Conservation (phyloP, 225 moss, liverwort and hornwort species). For the Antitrichia curtipendula region DNA sequence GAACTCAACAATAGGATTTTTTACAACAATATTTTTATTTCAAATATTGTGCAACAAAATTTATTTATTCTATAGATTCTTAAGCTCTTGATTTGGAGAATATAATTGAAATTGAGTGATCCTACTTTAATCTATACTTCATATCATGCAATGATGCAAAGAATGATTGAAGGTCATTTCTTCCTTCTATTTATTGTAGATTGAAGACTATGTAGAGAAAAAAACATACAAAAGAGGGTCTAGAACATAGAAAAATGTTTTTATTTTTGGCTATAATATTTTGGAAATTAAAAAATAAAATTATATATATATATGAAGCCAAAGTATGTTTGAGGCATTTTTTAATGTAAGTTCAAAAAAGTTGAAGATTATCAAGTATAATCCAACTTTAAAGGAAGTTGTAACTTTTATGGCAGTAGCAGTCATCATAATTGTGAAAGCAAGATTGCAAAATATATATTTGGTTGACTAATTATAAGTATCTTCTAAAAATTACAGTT, state of each 20-base stretch:
- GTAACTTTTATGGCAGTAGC: rapidly evolving
- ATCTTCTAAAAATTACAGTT: background rate
- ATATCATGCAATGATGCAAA: background rate
- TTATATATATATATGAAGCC: too few species aligned
- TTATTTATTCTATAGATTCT: too few species aligned
- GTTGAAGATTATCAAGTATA: background rate
- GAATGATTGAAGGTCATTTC: background rate
- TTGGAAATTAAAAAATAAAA: too few species aligned
- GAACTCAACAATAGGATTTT: background rate
- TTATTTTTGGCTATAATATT: background rate
- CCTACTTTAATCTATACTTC: too few species aligned
- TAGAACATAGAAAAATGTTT: background rate
- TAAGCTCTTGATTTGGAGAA: rapidly evolving
- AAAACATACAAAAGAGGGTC: too few species aligned
- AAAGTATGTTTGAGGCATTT: background rate
- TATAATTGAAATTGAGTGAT: rapidly evolving
- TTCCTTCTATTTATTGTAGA: background rate
- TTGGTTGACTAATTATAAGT: background rate
- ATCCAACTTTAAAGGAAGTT: background rate
- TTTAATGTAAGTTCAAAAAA: background rate
- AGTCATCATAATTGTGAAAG: background rate
- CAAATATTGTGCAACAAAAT: background rate
- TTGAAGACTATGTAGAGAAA: background rate
- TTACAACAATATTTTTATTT: background rate
- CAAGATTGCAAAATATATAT: background rate